Percentiles rank a stretch among this genome's conserved stretches.
phyloP scores from a whole-genome alignment of 2,329 filamentous ascomycete genomes.

The Colletotrichum higginsianum region DNA sequence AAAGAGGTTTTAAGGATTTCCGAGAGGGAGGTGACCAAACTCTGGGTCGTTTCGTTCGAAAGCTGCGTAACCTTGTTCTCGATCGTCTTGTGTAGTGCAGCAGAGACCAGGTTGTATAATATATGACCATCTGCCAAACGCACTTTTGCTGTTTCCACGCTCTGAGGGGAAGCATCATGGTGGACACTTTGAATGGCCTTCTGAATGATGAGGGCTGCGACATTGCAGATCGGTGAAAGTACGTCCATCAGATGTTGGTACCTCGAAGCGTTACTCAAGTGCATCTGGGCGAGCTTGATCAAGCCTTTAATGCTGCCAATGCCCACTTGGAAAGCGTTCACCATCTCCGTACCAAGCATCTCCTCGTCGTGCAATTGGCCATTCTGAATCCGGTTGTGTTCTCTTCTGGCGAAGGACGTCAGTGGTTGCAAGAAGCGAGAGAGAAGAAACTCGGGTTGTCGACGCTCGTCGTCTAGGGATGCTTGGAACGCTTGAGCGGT shows the following conservation, averaged over 20 bases:
- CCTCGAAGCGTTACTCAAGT: constrained; percentile 58
- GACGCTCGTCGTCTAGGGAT: constrained; percentile 47
- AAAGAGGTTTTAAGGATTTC: constrained; percentile 62
- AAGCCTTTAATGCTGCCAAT: constrained; percentile 62
- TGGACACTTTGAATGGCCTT: constrained; percentile 48
- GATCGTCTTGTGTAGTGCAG: constrained; percentile 61
- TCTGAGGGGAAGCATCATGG: constrained; percentile 14
- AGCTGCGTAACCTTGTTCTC: constrained; percentile 71
- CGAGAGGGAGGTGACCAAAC: constrained; percentile 58
- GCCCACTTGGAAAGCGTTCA: constrained; percentile 58
- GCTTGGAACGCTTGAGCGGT: constrained; percentile 42
- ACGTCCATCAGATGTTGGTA: constrained; percentile 64
- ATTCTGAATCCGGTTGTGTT: constrained; percentile 43
- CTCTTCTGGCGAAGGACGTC: constrained; percentile 46
- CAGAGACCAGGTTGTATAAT: constrained; percentile 61
- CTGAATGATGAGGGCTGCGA: constrained; percentile 52
- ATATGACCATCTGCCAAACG: constrained; percentile 58
- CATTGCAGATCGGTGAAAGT: constrained; percentile 55
- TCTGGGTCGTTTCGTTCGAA: constrained; percentile 59
- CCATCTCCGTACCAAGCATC: constrained; percentile 52
- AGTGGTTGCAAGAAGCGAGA: constrained; percentile 63
- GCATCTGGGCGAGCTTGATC: constrained; percentile 57
- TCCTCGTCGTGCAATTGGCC: constrained; percentile 46
- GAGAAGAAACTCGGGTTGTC: constrained; percentile 59
- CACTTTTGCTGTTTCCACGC: constrained; percentile 48